Evolutionary conservation across 352 stramenopile species (phyloP).

Genomic region (Phytophthora boehmeriae): DNA sequence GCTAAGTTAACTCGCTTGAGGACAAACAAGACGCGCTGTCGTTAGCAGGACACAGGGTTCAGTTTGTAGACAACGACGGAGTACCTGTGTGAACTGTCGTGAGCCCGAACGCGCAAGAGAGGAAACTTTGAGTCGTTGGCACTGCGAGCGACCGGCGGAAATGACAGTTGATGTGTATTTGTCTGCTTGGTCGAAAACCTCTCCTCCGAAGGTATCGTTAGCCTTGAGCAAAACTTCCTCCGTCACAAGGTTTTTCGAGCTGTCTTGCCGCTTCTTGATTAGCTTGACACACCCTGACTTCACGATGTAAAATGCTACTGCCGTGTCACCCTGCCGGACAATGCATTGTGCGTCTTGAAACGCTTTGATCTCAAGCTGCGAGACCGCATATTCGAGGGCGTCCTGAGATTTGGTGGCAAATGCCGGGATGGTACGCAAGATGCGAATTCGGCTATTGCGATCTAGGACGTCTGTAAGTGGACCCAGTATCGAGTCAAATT

Average conservation of each 20-base stretch:
- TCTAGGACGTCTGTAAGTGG: constrained; percentile 78
- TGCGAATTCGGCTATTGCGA: constrained; percentile 71
- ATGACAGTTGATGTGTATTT: constrained; percentile 63
- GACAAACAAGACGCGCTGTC: neutral
- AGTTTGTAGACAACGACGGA: neutral
- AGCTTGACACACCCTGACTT: constrained; percentile 79
- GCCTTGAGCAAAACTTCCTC: constrained; percentile 68
- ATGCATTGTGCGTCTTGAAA: constrained; percentile 76
- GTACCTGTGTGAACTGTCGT: constrained; percentile 63
- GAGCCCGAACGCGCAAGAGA: constrained; percentile 55
- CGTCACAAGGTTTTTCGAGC: constrained; percentile 36
- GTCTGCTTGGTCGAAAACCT: constrained; percentile 59
- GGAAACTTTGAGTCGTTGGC: constrained; percentile 65
- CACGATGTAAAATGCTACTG: constrained; percentile 77
- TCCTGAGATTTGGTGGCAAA: constrained; percentile 68
- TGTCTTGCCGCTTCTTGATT: constrained; percentile 49
- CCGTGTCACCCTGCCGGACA: constrained; percentile 54
- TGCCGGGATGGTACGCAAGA: constrained; percentile 58
- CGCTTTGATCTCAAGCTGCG: constrained; percentile 79
- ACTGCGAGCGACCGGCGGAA: constrained; percentile 68
- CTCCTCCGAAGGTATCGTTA: constrained; percentile 77
- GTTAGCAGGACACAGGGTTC: constrained; percentile 1
- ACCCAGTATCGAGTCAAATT: constrained; percentile 82
- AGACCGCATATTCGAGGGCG: constrained; percentile 70
- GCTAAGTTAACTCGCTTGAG: constrained; percentile 56